A percentile compares a stretch with the other conserved stretches of the same genome.
These are phyloP conservation scores for Dissophora globulifera DNA, from an alignment of 192 early-diverging fungal species.

Conservation along the genomic window DNA sequence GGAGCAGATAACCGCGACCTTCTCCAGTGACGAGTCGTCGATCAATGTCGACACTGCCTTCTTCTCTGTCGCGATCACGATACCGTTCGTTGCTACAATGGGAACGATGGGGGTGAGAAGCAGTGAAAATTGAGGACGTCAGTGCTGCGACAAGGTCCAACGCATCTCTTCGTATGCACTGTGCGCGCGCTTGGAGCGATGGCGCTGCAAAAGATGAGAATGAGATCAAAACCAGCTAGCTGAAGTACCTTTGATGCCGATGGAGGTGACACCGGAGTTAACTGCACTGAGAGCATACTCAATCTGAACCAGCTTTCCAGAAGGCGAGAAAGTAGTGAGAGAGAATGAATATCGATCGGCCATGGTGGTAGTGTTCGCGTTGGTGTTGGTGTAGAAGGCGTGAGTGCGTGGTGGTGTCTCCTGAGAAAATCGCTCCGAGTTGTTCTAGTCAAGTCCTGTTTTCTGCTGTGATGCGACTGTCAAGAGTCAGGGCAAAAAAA, in stretches of 20 bases:
- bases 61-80: conserved; percentile 99
- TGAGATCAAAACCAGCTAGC: background rate
- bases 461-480: too few relatives aligned
- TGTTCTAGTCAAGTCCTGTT: too few relatives aligned
- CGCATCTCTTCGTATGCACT: too few relatives aligned
- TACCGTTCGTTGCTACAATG: conserved; percentile 87
- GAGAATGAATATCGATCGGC: conserved; percentile 77
- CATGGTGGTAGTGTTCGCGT: conserved; percentile 13
- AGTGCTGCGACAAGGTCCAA: too few relatives aligned
- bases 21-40: conserved; percentile 92
- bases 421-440: too few relatives aligned
- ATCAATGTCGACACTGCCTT: conserved; percentile 93
- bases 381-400: background rate
- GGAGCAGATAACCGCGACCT: conserved; percentile 87
- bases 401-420: background rate
- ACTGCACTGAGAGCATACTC: conserved; percentile 98
- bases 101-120: background rate
- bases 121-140: too few relatives aligned
- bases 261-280: conserved; percentile 48
- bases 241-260: conserved; percentile 54
- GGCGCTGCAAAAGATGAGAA: background rate
- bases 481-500: too few relatives aligned
- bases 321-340: conserved; percentile 98
- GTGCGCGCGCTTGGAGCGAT: too few relatives aligned
- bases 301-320: conserved; percentile 99